Evolutionary conservation across 2,329 filamentous ascomycete species (phyloP).

Genomic region (Colletotrichum higginsianum): DNA sequence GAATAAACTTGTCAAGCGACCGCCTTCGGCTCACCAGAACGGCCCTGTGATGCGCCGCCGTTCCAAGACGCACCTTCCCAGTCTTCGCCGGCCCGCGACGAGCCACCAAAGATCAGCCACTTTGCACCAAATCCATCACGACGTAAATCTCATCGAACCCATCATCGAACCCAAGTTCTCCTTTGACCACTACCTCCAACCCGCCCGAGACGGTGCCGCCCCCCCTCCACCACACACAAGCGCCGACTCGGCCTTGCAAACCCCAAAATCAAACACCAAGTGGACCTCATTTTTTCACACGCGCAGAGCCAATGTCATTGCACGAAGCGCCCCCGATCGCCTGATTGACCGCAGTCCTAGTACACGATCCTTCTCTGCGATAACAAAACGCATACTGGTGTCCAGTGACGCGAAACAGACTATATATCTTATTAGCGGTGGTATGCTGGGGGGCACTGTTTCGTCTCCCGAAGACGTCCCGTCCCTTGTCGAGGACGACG

Average conservation of each 20-base stretch:
- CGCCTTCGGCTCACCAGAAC: conserved; percentile 68
- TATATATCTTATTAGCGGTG: conserved; percentile 35
- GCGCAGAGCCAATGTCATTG: conserved; percentile 50
- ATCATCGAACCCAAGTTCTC: conserved; percentile 38
- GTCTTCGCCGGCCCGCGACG: conserved; percentile 80
- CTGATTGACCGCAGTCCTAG: conserved; percentile 49
- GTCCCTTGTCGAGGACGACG: conserved; percentile 5
- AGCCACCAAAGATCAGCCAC: conserved; percentile 84
- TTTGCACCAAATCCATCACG: conserved; percentile 67
- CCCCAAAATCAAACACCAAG: conserved; percentile 45
- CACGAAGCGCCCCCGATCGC: conserved; percentile 48
- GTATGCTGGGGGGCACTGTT: conserved; percentile 39
- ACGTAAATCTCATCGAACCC: conserved; percentile 46
- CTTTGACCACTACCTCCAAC: conserved; percentile 37
- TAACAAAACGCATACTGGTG: conserved; percentile 49
- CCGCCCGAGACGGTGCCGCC: not conserved
- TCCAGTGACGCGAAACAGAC: conserved; percentile 49
- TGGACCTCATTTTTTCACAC: conserved; percentile 74
- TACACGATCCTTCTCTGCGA: conserved; percentile 38
- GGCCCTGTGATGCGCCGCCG: conserved; percentile 61
- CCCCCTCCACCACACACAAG: not conserved
- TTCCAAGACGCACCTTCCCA: conserved; percentile 74
- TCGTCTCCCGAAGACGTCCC: conserved; percentile 22
- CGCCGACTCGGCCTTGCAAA: conserved; percentile 14
- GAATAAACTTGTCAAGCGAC: conserved; percentile 85